Conservation (phyloP, 257 asterid genomes). For the Rubia yunnanensis region DNA sequence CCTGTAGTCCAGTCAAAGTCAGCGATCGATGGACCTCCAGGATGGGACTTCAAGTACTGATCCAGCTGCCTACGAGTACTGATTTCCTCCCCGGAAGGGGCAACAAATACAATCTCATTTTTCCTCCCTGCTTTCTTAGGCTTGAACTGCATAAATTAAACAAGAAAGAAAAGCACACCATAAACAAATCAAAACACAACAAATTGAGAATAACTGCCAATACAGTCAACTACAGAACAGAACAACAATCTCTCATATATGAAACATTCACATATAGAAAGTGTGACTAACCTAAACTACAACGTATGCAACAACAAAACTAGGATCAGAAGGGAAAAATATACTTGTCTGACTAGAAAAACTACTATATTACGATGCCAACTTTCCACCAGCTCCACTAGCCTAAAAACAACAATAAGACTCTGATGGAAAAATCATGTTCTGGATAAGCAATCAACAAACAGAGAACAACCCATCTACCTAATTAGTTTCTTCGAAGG, state of each 20-base stretch:
- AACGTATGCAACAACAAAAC: background rate
- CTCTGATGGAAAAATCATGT: background rate
- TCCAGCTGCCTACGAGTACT: constrained; percentile 59
- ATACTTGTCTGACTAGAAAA: background rate
- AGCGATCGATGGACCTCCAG: constrained; percentile 54
- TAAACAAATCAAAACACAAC: background rate
- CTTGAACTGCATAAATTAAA: constrained; percentile 45
- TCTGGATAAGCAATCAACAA: background rate
- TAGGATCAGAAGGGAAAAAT: background rate
- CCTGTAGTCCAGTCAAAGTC: constrained; percentile 98
- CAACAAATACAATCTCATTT: constrained; percentile 61
- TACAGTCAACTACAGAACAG: too few relatives aligned
- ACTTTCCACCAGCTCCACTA: background rate
- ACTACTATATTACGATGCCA: background rate
- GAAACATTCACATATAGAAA: background rate
- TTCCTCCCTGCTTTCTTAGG: constrained; percentile 61
- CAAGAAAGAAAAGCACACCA: background rate
- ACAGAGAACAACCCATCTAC: background rate
- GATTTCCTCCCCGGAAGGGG: constrained; percentile 90
- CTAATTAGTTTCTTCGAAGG: background rate
- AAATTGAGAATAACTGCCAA: background rate
- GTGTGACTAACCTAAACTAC: background rate
- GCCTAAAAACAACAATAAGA: background rate
- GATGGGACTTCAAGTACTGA: constrained; percentile 62
- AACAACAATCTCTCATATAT: background rate